Base-by-base conservation (phyloP, 2,329 filamentous ascomycete species). In the Penicillium carneum region DNA sequence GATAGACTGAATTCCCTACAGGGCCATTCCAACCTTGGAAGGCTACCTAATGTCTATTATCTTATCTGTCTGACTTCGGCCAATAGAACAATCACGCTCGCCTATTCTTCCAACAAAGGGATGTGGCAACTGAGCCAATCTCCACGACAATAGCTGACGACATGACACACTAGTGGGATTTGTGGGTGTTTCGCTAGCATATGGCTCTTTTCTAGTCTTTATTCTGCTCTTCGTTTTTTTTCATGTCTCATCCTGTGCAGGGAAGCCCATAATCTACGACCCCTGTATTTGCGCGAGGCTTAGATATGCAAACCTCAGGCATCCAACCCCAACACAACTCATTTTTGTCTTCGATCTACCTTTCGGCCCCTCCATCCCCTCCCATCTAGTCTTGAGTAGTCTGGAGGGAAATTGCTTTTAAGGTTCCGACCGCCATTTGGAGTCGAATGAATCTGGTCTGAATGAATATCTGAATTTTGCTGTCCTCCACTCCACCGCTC, bases 401-500 rank as follows among this genome's bases (percentile, higher is more conserved):
- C 46, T 14, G 16, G 18, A 49, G 18, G 18, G 47, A 50, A 50
- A 36, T 36, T 36, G 1, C 33, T 38, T 49, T 36, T 38, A 38
- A 50, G 33, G 9, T n/a, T 50, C 33, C 47, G 47, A 38, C 20
- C 20, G 18, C 31, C 47, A 16, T 50, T 50, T 50, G 47, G 33
- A 50, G 47, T 50, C 9, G 33, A 23, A 18, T 33, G 26, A 47
- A 33, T 3, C 12, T 36, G 31, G 47, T 36, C 31, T 49, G 14
- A 48, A 48, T 49, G 47, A 36, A 36, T 36, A 23, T 20, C 18
- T 36, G 47, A 23, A n/a, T 36, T 16, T 12, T 36, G 10, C 16
- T 34, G 26, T n/a, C 3, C 48, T 38, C 33, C 12, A 34, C 31
- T 20, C 16, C 20, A n/a, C 11, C 26, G 7, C 16, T 50, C 38